These are phyloP conservation scores for Akanthomyces dipterigenus DNA, from an alignment of 2,329 filamentous ascomycete genomes.

Conservation along the genomic window DNA sequence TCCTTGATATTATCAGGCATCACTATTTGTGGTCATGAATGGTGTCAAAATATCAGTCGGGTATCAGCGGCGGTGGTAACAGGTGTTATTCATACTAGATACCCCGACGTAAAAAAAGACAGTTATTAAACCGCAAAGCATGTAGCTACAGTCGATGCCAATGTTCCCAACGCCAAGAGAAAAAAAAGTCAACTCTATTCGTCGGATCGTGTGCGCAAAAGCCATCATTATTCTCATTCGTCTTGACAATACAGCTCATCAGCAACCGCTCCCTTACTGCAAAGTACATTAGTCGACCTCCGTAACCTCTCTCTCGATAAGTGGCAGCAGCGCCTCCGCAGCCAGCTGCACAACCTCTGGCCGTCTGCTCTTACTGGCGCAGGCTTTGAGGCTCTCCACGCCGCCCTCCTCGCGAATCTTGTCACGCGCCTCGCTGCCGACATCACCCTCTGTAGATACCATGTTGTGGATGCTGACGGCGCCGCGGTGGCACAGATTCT, in stretches of 20 bases:
- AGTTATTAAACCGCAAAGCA: background rate
- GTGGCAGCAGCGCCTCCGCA: conserved; percentile 64
- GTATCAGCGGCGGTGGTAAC: background rate
- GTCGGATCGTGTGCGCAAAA: background rate
- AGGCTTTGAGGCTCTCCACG: conserved; percentile 60
- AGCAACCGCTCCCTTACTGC: background rate
- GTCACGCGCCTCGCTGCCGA: conserved; percentile 53
- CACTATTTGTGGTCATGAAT: background rate
- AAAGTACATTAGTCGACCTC: conserved; percentile 1
- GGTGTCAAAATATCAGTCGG: no score
- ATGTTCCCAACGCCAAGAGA: background rate
- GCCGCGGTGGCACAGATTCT: conserved; percentile 64
- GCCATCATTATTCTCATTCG: background rate
- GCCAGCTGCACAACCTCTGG: conserved; percentile 64
- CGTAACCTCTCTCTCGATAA: conserved; percentile 40
- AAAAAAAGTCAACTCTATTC: background rate
- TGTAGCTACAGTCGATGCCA: background rate
- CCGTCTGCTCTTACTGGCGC: conserved; percentile 61
- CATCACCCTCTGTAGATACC: conserved; percentile 57
- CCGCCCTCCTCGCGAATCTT: conserved; percentile 57
- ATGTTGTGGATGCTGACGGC: conserved; percentile 71
- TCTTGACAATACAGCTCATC: background rate
- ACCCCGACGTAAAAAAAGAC: background rate
- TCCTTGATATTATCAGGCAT: no score
- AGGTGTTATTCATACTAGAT: background rate